Evolutionary conservation across 768 basidiomycete species (phyloP), one percentile per base, ranked within the genome.

Genomic region (Tylopilus sp.): DNA sequence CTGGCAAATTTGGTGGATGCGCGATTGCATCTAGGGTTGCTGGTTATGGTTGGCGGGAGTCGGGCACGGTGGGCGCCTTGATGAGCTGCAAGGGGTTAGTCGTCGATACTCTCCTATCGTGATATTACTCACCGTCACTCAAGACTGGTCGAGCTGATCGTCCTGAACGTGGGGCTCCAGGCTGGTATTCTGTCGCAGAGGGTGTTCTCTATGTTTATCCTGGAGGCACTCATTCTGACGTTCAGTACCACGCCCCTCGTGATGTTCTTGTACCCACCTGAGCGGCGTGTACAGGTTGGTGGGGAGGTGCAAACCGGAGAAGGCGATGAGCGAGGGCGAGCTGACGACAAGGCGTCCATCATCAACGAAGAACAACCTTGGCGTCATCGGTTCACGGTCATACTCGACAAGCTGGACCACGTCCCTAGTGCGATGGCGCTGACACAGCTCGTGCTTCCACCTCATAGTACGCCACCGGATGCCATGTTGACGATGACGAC

Each of bases 201-300:
- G 22, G 88, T 97, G 7, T 95, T 98, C 70, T 89, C 91, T 1
- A 98, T 97, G 92, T 95, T 98, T 61, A 92, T 98, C 36, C 74
- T 98, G 18, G 87, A 89, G 62, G 87, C 90, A 0, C 71, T 94
- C 35, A 67, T 85, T 7, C 73, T 97, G 36, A 95, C 95, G 0
- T 91, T 88, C 72, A 79, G 91, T 71, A 94, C 93, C 0, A 91
- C 88, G 0, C 91, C 90, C 0, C 77, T 85, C 28, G 87, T 89
- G 20, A 77, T 73, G 3, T 59, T 67, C 17, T 69, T 91, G 3
- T 90, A 91, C 59, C 89, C 90, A 0, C 82, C 80, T 3, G 74
- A 82, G 22, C 67, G 69, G 28, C 83, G 86, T 15, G 63, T 70
- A 7, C 81, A 80, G 4, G 76, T 76, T 2, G 63, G 74, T 28